Percentiles rank a stretch among this genome's conserved stretches.
These are phyloP conservation scores for Mucor lusitanicus DNA, from an alignment of 371 early-diverging fungal species.

Conservation along the genomic window DNA sequence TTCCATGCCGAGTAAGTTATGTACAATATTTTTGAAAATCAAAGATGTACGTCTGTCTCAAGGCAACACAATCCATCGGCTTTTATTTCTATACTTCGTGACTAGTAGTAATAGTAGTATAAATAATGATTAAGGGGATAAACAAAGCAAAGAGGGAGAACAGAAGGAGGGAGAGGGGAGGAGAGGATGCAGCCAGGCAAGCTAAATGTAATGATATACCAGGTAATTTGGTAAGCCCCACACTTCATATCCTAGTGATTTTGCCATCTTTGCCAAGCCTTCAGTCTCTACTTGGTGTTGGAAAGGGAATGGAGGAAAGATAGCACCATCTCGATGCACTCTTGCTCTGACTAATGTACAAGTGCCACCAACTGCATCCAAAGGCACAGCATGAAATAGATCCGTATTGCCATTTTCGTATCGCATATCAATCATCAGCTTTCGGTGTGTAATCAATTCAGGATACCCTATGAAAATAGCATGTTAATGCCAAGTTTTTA, in stretches of 20 bases:
- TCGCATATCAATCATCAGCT: slow-evolving; percentile 49
- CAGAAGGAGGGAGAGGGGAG: neutral
- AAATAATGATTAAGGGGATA: neutral
- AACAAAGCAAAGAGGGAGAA: neutral
- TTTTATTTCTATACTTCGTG: too few relatives aligned
- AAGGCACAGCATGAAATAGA: slow-evolving; percentile 32
- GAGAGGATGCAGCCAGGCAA: neutral
- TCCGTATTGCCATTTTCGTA: slow-evolving; percentile 27
- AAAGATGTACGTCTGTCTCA: too few relatives aligned
- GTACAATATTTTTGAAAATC: too few relatives aligned
- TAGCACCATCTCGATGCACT: slow-evolving; percentile 69
- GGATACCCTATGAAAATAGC: slow-evolving; percentile 33
- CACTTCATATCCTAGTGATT: slow-evolving; percentile 54
- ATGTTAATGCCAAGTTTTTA: neutral
- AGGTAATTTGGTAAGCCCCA: slow-evolving; percentile 42
- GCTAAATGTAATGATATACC: slow-evolving; percentile 33
- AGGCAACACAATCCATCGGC: too few relatives aligned
- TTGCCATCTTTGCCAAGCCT: slow-evolving; percentile 77
- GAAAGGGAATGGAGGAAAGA: slow-evolving; percentile 49
- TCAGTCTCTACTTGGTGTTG: slow-evolving; percentile 71
- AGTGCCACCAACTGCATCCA: slow-evolving; percentile 54
- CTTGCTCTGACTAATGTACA: slow-evolving; percentile 63
- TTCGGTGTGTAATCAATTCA: slow-evolving; percentile 44
- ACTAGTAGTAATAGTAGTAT: neutral
- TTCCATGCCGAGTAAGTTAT: neutral